Evolutionary conservation across 2,329 filamentous ascomycete genomes (phyloP).

Genomic region (Trichoderma afroharzianum): DNA sequence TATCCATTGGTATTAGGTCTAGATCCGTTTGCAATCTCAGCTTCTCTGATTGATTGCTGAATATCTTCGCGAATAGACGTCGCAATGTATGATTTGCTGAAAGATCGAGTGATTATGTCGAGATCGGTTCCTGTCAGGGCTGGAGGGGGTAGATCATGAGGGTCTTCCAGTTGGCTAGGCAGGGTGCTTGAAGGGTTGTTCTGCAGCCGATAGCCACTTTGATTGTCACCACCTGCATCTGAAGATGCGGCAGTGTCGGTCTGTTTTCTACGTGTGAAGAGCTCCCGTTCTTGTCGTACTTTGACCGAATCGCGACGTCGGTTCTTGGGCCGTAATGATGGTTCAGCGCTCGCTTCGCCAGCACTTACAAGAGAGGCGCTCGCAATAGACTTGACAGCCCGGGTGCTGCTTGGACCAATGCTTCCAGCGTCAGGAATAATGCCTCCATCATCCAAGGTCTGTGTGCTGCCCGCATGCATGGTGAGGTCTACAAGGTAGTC

Average conservation of each 20-base stretch:
- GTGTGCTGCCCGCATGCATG: conserved; percentile 78
- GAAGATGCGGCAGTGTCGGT: conserved; percentile 62
- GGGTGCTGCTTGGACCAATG: conserved; percentile 79
- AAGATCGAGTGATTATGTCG: conserved; percentile 74
- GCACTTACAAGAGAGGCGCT: conserved; percentile 75
- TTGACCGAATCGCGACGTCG: conserved; percentile 78
- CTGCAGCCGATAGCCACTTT: conserved; percentile 50
- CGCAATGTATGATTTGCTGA: conserved; percentile 74
- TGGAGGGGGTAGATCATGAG: conserved; percentile 57
- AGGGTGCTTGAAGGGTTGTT: conserved; percentile 41
- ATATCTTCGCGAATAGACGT: conserved; percentile 74
- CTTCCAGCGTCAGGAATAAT: conserved; percentile 55
- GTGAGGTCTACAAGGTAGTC: conserved; percentile 97
- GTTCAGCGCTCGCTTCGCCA: conserved; percentile 63
- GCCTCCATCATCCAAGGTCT: conserved; percentile 53
- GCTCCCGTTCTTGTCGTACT: conserved; percentile 80
- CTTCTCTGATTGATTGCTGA: conserved; percentile 59
- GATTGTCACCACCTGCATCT: conserved; percentile 50
- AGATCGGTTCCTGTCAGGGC: conserved; percentile 70
- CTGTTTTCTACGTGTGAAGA: conserved; percentile 77
- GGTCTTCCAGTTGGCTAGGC: conserved; percentile 65
- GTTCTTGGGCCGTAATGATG: conserved; percentile 61
- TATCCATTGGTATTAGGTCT: conserved; percentile 55
- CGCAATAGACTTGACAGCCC: conserved; percentile 84
- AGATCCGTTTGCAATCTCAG: conserved; percentile 62